Conservation (phyloP, 176 grass and related monocot species). For the Triticum urartu region DNA sequence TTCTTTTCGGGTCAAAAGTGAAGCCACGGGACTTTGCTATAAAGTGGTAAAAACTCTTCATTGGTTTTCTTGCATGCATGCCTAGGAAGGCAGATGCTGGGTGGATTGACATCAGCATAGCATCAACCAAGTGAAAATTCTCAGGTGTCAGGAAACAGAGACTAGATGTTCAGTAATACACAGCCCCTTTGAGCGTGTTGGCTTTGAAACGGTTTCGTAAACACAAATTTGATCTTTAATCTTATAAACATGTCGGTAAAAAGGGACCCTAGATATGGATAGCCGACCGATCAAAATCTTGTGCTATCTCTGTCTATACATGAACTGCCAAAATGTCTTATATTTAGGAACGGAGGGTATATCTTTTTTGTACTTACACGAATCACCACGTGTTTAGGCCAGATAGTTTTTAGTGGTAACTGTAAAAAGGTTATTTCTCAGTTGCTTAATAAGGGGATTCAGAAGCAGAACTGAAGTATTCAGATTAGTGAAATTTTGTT, state of each 20-base stretch:
- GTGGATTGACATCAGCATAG: conserved; percentile 24
- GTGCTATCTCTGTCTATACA: too few relatives aligned
- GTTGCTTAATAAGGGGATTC: too few relatives aligned
- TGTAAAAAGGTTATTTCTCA: too few relatives aligned
- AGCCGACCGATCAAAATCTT: too few relatives aligned
- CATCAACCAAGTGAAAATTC: conserved; percentile 2
- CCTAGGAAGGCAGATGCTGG: neutral
- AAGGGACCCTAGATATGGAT: too few relatives aligned
- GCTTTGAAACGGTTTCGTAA: neutral
- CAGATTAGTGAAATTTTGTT: too few relatives aligned
- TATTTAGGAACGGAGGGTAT: too few relatives aligned
- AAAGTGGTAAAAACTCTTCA: neutral
- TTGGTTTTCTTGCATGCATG: neutral
- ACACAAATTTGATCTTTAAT: neutral
- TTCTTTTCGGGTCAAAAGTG: conserved; percentile 15
- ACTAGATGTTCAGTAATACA: neutral
- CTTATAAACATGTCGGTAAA: neutral
- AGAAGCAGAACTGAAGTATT: too few relatives aligned
- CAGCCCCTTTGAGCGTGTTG: neutral
- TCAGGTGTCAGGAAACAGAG: neutral
- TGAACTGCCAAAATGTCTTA: too few relatives aligned
- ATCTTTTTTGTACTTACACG: too few relatives aligned
- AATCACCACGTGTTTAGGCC: too few relatives aligned
- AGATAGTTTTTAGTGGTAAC: too few relatives aligned
- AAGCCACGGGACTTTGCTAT: neutral